phyloP scores from a whole-genome alignment of 495 filamentous ascomycete genomes.

The Jackrogersella minutella region DNA sequence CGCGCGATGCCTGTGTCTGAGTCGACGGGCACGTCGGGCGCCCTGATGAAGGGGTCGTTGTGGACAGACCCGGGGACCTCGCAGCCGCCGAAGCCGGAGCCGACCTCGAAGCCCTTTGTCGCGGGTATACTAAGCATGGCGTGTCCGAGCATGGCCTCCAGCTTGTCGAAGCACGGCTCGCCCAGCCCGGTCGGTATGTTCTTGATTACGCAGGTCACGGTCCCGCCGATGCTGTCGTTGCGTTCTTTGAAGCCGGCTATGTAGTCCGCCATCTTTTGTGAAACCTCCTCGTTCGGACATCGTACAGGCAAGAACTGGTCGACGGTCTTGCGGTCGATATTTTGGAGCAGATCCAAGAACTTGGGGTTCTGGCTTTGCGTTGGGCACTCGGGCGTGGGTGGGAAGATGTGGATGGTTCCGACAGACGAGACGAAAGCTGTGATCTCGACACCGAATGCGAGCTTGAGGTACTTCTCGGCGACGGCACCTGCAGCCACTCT shows the following conservation, averaged over 20 bases:
- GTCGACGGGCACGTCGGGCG: constrained; percentile 52
- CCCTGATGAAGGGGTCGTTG: constrained; percentile 85
- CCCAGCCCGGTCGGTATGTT: constrained; percentile 89
- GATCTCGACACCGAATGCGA: constrained; percentile 87
- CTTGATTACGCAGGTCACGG: constrained; percentile 94
- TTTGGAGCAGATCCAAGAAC: constrained; percentile 78
- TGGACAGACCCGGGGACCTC: constrained; percentile 88
- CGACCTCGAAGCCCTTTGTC: constrained; percentile 96
- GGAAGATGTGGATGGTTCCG: constrained; percentile 82
- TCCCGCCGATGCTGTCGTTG: constrained; percentile 93
- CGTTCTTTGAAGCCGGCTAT: constrained; percentile 83
- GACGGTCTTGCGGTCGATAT: constrained; percentile 78
- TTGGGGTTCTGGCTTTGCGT: constrained; percentile 79
- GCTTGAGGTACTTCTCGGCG: constrained; percentile 87
- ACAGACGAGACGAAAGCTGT: constrained; percentile 90
- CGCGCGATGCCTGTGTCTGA: constrained; percentile 48
- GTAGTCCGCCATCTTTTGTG: constrained; percentile 76
- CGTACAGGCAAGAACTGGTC: constrained; percentile 85
- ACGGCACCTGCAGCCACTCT: constrained; percentile 95
- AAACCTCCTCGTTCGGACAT: constrained; percentile 74
- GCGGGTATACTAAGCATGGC: constrained; percentile 98
- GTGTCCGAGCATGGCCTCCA: constrained; percentile 92
- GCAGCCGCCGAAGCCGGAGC: constrained; percentile 90
- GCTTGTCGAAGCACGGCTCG: constrained; percentile 95
- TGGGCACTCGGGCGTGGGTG: constrained; percentile 77